Base-by-base conservation (phyloP, 495 filamentous ascomycete genomes). In the Aspergillus conjunctus region DNA sequence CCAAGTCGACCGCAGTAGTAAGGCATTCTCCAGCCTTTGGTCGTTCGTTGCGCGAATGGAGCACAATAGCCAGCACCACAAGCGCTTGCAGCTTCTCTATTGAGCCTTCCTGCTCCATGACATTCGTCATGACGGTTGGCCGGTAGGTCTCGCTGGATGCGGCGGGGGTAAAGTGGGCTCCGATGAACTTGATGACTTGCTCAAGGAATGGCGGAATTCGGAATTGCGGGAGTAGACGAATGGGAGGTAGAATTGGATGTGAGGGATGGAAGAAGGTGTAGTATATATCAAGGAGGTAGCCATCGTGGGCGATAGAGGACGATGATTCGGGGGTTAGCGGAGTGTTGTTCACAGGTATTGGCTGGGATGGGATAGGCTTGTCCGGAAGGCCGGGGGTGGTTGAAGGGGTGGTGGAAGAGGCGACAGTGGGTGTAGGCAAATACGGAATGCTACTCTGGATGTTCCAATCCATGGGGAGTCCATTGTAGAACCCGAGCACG, bases 11-110 rank as follows among this genome's bases (percentile, higher is more conserved):
- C 7, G 88, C 90, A 49, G 81, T 75, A 44, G 80, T 73, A 4
- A 94, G 80, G 51, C 92, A 84, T 61, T 87, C 81, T 3, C 85
- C 77, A 5, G 89, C 87, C 64, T 83, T 84, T 41, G 78, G 74
- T 51, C 87, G 86, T 60, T 93, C 83, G 65, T 88, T 88, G 53
- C 81, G 83, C 20, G 88, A 89, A 68, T 96, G 89, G 18, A 95
- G 79, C 2, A 88, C 90, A 64, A 95, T 86, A 9, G 91, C 82
- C 41, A 91, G 80, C 14, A 96, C 77, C 49, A 96, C 70, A 62
- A 93, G 78, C 0, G 91, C 88, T 72, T 97, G 92, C 4, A 95
- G 83, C 56, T 79, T 80, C 51, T 80, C 76, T 1, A 76, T 59
- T 2, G 69, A 63, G 8, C 58, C 26, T n/a, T 67, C 61, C 54